Evolutionary conservation across 345 rosid species (phyloP).

Genomic region (Brassica juncea): DNA sequence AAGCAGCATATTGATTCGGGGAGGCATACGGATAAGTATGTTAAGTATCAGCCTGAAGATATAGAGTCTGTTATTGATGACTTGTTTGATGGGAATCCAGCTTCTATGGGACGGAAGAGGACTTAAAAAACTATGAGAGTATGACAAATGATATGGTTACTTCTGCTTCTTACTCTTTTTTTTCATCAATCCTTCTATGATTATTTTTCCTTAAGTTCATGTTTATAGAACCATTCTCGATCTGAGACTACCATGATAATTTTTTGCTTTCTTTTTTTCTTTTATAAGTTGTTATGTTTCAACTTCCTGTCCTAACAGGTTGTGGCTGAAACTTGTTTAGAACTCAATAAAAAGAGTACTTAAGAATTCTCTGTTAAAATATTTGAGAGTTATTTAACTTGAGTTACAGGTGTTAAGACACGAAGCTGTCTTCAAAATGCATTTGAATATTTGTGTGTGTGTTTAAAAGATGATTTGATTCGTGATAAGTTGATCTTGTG

Average conservation of each 20-base stretch:
- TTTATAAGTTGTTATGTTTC: conserved; percentile 9
- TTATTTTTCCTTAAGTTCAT: conserved; percentile 22
- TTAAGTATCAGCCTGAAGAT: conserved; percentile 88
- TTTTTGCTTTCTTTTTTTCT: conserved; percentile 16
- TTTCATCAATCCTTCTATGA: background rate
- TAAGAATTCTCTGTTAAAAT: background rate
- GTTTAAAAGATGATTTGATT: background rate
- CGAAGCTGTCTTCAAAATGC: background rate
- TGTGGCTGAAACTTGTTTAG: conserved; percentile 5
- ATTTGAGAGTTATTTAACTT: background rate
- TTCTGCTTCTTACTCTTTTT: background rate
- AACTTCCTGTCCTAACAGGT: conserved; percentile 1
- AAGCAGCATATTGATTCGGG: conserved; percentile 64
- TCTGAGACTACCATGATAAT: conserved; percentile 28
- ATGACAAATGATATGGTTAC: conserved; percentile 2
- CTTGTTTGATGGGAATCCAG: conserved; percentile 73
- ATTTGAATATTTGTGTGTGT: conserved; percentile 11
- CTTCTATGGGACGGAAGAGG: conserved; percentile 54
- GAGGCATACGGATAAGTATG: conserved; percentile 68
- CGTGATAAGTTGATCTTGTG: background rate
- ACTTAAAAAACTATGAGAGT: conserved; percentile 30
- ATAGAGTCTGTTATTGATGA: conserved; percentile 69
- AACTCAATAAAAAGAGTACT: background rate
- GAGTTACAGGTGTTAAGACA: background rate
- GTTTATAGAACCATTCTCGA: conserved; percentile 33